Percentiles rank a stretch among this genome's conserved stretches.
Conservation (phyloP, 2,329 filamentous ascomycete genomes). For the Mycogone perniciosa region DNA sequence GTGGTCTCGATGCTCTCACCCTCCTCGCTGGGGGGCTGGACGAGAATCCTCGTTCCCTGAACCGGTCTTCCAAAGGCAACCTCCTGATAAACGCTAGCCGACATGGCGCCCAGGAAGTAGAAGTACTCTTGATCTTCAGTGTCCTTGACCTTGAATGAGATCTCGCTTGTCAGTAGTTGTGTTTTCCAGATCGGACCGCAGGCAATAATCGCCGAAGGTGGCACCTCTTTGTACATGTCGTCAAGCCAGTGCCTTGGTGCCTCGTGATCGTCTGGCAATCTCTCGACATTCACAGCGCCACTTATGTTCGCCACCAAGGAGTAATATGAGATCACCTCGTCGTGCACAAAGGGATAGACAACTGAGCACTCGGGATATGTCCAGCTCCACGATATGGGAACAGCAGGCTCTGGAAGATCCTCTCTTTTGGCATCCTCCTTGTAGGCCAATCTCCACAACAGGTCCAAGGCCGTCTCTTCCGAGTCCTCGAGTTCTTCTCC, state of each 20-base stretch:
- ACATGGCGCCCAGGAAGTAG: conserved; percentile 7
- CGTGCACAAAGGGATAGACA: conserved; percentile 3
- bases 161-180: background rate
- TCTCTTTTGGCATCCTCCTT: background rate
- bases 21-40: background rate
- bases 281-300: conserved; percentile 1
- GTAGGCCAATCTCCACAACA: conserved; percentile 5
- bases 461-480: conserved; percentile 1
- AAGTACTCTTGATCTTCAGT: conserved; percentile 6
- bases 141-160: conserved; percentile 1
- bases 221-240: conserved; percentile 9
- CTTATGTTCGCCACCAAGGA: background rate
- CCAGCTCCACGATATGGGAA: conserved; percentile 8
- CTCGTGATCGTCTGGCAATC: conserved; percentile 5
- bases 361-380: conserved; percentile 6
- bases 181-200: conserved; percentile 6
- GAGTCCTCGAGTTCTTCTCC: background rate
- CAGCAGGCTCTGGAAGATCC: conserved; percentile 1
- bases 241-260: conserved; percentile 4
- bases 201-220: background rate
- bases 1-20: background rate
- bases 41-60: background rate
- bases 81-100: conserved; percentile 1
- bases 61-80: background rate
- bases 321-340: background rate